Evolutionary conservation across 2,329 filamentous ascomycete species (phyloP).

Genomic region (Ophiocordyceps camponoti-saundersi): DNA sequence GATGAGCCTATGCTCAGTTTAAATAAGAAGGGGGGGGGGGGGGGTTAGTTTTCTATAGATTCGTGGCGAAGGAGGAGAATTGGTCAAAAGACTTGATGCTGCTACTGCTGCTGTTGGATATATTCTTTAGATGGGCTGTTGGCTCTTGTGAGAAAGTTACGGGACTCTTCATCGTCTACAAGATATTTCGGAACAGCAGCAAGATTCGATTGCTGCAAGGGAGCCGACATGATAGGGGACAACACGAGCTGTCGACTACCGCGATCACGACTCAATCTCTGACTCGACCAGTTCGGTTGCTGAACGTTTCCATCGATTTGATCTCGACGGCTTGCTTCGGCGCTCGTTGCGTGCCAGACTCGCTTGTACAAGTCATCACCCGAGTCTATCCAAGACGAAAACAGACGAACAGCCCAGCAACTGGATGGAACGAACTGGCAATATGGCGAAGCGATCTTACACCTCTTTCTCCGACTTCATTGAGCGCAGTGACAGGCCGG

Average conservation of each 20-base stretch:
- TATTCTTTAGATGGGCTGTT: conserved; percentile 1
- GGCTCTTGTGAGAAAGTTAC: conserved; percentile 5
- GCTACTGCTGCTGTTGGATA: background rate
- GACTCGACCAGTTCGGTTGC: background rate
- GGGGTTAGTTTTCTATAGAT: too few relatives aligned
- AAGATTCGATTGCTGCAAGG: conserved; percentile 3
- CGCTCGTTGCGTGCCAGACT: background rate
- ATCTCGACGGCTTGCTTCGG: background rate
- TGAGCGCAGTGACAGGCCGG: background rate
- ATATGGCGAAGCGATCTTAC: background rate
- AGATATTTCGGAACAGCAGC: conserved; percentile 4
- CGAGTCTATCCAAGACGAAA: background rate
- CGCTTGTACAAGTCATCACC: background rate
- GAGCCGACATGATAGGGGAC: conserved; percentile 4
- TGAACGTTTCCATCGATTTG: background rate
- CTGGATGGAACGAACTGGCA: background rate
- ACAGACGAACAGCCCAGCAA: background rate
- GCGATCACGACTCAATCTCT: conserved; percentile 6
- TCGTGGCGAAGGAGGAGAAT: background rate
- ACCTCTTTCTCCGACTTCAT: background rate
- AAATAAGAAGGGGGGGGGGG: background rate
- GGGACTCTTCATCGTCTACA: too few relatives aligned
- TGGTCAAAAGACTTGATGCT: background rate
- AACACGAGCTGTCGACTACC: conserved; percentile 8
- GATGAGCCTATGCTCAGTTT: too few relatives aligned